A percentile compares a stretch with the other conserved stretches of the same genome.
Conservation (phyloP, 2,329 filamentous ascomycete species). For the Amphichorda felina region DNA sequence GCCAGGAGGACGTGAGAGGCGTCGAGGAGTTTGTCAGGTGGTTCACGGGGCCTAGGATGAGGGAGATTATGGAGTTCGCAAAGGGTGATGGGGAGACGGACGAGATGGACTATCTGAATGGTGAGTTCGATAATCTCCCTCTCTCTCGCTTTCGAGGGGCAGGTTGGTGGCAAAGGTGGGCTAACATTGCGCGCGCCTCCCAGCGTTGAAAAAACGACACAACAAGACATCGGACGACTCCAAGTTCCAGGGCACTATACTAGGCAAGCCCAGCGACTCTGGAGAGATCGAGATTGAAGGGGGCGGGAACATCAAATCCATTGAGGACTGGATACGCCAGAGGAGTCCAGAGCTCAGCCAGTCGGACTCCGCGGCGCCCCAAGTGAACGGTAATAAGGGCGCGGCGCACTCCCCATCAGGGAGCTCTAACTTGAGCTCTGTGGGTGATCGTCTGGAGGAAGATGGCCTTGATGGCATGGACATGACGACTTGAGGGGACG, state of each 20-base stretch:
- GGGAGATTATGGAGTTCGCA: constrained; percentile 72
- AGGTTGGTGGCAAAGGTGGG: not conserved
- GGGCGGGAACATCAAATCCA: constrained; percentile 28
- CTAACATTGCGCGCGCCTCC: too few species aligned
- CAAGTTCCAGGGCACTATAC: constrained; percentile 71
- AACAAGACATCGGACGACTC: constrained; percentile 81
- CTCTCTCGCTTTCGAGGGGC: too few species aligned
- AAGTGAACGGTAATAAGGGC: constrained; percentile 6
- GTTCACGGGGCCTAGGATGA: constrained; percentile 63
- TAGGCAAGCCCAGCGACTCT: constrained; percentile 63
- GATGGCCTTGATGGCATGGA: constrained; percentile 35
- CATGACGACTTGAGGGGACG: too few species aligned
- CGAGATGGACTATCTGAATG: constrained; percentile 58
- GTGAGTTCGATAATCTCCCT: constrained; percentile 30
- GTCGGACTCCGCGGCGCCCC: not conserved
- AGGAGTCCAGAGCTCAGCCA: constrained; percentile 8
- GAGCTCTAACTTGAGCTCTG: constrained; percentile 45
- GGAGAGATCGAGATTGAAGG: constrained; percentile 69
- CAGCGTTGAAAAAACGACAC: constrained; percentile 83
- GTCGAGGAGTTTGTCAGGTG: constrained; percentile 70
- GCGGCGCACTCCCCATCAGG: constrained; percentile 26
- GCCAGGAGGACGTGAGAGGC: constrained; percentile 66
- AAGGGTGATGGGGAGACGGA: constrained; percentile 54
- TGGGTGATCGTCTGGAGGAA: constrained; percentile 33
- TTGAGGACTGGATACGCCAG: constrained; percentile 23